Percentiles rank a stretch among this genome's conserved stretches.
Evolutionary conservation across 1,284 basidiomycete species (phyloP).

Genomic region (Rhodotorula sp.): DNA sequence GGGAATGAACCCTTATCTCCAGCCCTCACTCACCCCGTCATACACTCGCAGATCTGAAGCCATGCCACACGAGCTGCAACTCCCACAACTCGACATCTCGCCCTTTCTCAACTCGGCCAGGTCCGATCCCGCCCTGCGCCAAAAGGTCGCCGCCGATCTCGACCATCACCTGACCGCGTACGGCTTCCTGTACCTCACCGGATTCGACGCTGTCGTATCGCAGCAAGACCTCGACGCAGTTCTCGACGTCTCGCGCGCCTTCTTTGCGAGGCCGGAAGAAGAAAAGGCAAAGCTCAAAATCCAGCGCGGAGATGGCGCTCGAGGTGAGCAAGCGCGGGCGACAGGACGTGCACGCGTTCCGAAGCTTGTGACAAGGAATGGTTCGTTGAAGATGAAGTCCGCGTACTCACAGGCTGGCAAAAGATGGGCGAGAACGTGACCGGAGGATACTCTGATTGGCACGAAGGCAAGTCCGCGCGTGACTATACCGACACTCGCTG

Average conservation of each 20-base stretch:
- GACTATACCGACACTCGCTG: too few relatives aligned
- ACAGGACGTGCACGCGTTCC: background rate
- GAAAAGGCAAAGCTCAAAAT: slow-evolving; percentile 70
- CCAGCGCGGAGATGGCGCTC: slow-evolving; percentile 54
- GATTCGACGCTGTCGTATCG: slow-evolving; percentile 59
- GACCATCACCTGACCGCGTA: slow-evolving; percentile 71
- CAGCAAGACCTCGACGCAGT: slow-evolving; percentile 65
- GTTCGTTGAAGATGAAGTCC: too few relatives aligned
- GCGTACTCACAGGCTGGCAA: slow-evolving; percentile 42
- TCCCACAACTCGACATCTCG: slow-evolving; percentile 49
- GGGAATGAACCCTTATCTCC: background rate
- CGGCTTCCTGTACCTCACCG: slow-evolving; percentile 76
- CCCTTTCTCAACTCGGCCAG: slow-evolving; percentile 36
- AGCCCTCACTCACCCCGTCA: background rate
- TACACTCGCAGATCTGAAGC: background rate
- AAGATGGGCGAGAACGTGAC: slow-evolving; percentile 74
- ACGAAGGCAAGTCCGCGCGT: slow-evolving; percentile 10
- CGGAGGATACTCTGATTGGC: slow-evolving; percentile 58
- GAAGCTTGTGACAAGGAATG: too few relatives aligned
- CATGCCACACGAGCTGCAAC: slow-evolving; percentile 16
- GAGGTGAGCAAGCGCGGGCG: slow-evolving; percentile 34
- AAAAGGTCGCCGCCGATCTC: slow-evolving; percentile 46
- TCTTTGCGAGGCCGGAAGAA: slow-evolving; percentile 66
- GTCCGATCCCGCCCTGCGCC: background rate
- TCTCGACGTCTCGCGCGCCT: slow-evolving; percentile 61